Conservation (phyloP, 148 eudicot species). For the Fagopyrum esculentum region DNA sequence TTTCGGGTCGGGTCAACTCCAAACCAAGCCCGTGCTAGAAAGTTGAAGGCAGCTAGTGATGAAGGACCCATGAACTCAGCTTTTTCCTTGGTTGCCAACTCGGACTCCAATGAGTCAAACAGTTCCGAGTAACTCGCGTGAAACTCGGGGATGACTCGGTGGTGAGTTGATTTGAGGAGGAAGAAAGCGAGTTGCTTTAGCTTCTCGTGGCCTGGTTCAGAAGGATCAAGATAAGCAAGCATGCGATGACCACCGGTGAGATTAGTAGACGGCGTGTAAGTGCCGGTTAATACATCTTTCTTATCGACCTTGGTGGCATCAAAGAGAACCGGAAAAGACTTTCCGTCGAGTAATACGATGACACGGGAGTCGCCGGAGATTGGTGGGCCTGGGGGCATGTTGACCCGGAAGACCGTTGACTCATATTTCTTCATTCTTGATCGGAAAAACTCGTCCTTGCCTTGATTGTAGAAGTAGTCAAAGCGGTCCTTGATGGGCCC, state of each 20-base stretch:
- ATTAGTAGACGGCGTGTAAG: slow-evolving; percentile 49
- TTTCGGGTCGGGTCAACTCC: slow-evolving; percentile 22
- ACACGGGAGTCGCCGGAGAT: too few relatives aligned
- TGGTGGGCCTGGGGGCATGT: slow-evolving; percentile 36
- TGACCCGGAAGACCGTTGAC: slow-evolving; percentile 60
- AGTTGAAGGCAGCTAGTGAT: slow-evolving; percentile 39
- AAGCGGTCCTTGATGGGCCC: not conserved
- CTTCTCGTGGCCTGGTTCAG: slow-evolving; percentile 43
- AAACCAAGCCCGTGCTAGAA: slow-evolving; percentile 40
- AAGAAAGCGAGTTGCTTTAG: slow-evolving; percentile 33
- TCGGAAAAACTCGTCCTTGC: slow-evolving; percentile 41
- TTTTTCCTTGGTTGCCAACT: slow-evolving; percentile 15
- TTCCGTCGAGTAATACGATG: too few relatives aligned
- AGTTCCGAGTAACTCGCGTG: slow-evolving; percentile 17
- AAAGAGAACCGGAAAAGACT: too few relatives aligned
- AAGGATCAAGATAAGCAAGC: slow-evolving; percentile 57
- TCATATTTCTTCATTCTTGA: slow-evolving; percentile 39
- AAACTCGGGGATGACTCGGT: slow-evolving; percentile 24
- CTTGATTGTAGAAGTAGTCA: slow-evolving; percentile 19
- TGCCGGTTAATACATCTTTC: slow-evolving; percentile 49
- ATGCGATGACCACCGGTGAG: slow-evolving; percentile 52
- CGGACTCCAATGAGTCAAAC: slow-evolving; percentile 31
- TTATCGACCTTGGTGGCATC: slow-evolving; percentile 45
- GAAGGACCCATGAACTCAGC: slow-evolving; percentile 26
- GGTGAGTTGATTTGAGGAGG: slow-evolving; percentile 18